These are phyloP conservation scores for Trypanosoma theileri DNA, from an alignment of 208 protist genomes.

Conservation along the genomic window DNA sequence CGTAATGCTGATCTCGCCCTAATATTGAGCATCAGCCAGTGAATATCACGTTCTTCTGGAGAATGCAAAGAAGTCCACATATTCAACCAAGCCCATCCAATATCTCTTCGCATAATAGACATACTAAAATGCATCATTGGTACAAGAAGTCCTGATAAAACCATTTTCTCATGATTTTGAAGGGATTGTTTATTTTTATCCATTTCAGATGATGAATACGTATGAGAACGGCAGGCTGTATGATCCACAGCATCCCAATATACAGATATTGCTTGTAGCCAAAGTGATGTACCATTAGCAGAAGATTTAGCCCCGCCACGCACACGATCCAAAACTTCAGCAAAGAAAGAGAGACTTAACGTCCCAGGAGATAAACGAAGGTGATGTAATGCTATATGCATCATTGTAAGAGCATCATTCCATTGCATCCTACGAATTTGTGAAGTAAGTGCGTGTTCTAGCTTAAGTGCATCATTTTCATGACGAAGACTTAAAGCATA, in stretches of 20 bases:
- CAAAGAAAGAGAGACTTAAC: conserved; percentile 27
- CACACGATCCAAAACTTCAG: conserved; percentile 18
- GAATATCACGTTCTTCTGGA: conserved; percentile 24
- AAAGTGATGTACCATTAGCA: conserved; percentile 26
- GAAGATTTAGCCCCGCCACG: background rate
- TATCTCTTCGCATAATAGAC: conserved; percentile 29
- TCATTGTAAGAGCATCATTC: conserved; percentile 12
- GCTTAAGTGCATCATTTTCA: conserved; percentile 5
- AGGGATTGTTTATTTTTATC: background rate
- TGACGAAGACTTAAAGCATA: conserved; percentile 18
- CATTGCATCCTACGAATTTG: conserved; percentile 1
- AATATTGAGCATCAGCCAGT: conserved; percentile 41
- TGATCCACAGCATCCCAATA: conserved; percentile 82
- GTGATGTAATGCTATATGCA: conserved; percentile 17
- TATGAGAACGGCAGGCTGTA: conserved; percentile 15
- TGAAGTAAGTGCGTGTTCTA: conserved; percentile 14
- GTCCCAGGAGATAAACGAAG: conserved; percentile 21
- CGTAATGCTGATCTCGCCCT: conserved; percentile 45
- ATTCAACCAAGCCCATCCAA: conserved; percentile 52
- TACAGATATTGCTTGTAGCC: conserved; percentile 53
- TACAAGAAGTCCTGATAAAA: conserved; percentile 48
- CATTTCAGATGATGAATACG: background rate
- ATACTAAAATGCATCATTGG: conserved; percentile 52
- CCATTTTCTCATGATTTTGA: conserved; percentile 43
- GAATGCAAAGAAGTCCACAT: conserved; percentile 41